These are phyloP conservation scores for Botrytis medusae DNA, from an alignment of 2,329 filamentous ascomycete species.

Conservation along the genomic window DNA sequence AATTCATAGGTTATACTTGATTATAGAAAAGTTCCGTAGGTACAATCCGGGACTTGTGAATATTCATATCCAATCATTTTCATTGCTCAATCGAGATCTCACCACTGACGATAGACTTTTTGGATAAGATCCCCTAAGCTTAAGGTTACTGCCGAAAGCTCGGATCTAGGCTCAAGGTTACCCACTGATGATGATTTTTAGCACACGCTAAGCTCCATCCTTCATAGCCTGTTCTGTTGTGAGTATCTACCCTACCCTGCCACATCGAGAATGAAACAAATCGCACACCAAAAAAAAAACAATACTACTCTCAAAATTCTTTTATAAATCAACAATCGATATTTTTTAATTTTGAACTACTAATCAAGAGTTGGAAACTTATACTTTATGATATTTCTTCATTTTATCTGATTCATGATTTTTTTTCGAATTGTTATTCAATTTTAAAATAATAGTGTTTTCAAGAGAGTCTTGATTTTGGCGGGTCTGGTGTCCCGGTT, in stretches of 20 bases:
- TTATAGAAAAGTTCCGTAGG: not conserved
- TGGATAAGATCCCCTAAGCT: not conserved
- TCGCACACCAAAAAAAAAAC: no score
- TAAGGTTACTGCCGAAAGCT: not conserved
- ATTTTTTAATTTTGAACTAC: no score
- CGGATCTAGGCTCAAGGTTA: not conserved
- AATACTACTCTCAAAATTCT: no score
- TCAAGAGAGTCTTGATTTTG: no score
- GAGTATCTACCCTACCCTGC: not conserved
- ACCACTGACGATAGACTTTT: not conserved
- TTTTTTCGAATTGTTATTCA: no score
- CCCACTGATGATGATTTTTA: not conserved
- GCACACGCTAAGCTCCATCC: not conserved
- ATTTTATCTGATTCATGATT: no score
- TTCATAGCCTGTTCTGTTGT: not conserved
- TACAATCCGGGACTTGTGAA: not conserved
- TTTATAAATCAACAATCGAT: no score
- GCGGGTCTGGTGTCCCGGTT: no score
- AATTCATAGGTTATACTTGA: accelerated
- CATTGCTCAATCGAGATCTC: not conserved
- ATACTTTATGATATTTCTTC: no score
- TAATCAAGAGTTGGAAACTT: no score
- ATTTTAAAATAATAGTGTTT: no score
- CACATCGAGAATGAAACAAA: no score
- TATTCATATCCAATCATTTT: not conserved